phyloP scores from a whole-genome alignment of 495 filamentous ascomycete species.

The Hypoxylon fuscum region DNA sequence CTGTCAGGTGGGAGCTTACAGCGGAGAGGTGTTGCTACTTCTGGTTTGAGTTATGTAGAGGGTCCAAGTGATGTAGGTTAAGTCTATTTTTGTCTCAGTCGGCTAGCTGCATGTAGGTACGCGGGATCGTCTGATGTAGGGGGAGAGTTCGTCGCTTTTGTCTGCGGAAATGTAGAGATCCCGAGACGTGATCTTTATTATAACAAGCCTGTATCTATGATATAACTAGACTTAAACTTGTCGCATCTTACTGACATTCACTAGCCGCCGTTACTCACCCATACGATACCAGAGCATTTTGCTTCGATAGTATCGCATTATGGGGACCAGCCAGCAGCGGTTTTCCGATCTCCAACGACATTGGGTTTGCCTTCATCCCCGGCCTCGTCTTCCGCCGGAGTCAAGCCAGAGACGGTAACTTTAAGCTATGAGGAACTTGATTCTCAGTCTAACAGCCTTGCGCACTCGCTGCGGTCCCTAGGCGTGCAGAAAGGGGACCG shows the following conservation, averaged over 20 bases:
- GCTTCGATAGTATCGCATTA: conserved; percentile 70
- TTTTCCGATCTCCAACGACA: conserved; percentile 50
- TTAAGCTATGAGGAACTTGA: conserved; percentile 82
- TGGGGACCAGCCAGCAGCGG: conserved; percentile 76
- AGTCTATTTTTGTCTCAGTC: neutral
- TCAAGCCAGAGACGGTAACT: conserved; percentile 51
- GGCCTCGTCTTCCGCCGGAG: conserved; percentile 5
- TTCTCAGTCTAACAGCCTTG: conserved; percentile 76
- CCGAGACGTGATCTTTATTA: neutral
- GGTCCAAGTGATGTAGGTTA: conserved; percentile 44
- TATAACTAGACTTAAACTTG: neutral
- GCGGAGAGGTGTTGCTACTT: conserved; percentile 25
- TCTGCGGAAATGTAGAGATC: neutral
- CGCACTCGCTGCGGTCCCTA: conserved; percentile 72
- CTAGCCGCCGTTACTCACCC: conserved; percentile 76
- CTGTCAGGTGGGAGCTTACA: conserved; percentile 8
- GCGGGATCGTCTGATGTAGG: too few relatives aligned
- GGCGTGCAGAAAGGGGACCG: conserved; percentile 87
- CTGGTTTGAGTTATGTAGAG: conserved; percentile 40
- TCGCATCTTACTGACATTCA: conserved; percentile 20
- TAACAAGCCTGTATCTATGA: neutral
- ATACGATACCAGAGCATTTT: conserved; percentile 87
- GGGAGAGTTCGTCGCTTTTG: neutral
- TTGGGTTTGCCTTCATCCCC: conserved; percentile 21
- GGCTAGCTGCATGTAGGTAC: neutral